Evolutionary conservation across 139 green algal genomes (phyloP).

Genomic region (Asterochloris sp.): DNA sequence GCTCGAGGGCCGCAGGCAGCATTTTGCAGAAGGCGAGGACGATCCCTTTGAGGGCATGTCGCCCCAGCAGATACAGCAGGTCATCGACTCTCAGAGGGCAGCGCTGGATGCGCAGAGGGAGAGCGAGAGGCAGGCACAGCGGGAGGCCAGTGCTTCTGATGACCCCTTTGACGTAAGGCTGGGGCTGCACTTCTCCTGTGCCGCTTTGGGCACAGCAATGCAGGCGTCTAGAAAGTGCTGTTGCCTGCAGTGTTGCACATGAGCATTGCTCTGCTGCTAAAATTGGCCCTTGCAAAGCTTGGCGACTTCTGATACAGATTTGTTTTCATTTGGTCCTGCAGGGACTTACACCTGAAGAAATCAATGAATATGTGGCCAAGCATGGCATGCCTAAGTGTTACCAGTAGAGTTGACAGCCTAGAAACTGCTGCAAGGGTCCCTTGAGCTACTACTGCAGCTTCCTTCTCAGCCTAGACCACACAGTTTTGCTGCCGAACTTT

Average conservation of each 20-base stretch:
- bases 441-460: too few species aligned
- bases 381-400: conserved; percentile 1
- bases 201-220: not conserved
- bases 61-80: conserved; percentile 48
- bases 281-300: not conserved
- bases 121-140: conserved; percentile 11
- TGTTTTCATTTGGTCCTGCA: conserved; percentile 19
- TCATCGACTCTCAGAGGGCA: conserved; percentile 4
- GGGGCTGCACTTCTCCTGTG: too few species aligned
- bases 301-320: not conserved
- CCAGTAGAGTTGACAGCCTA: not conserved
- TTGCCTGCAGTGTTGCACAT: not conserved
- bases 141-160: conserved; percentile 20
- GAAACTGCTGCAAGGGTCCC: too few species aligned
- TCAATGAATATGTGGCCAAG: conserved; percentile 58
- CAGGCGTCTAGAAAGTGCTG: not conserved
- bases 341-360: conserved; percentile 74
- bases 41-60: conserved; percentile 68
- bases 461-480: too few species aligned
- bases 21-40: conserved; percentile 28
- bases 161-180: conserved; percentile 70
- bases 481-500: too few species aligned
- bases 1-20: conserved; percentile 33
- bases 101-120: too few species aligned
- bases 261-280: not conserved